Evolutionary conservation across 2,329 filamentous ascomycete genomes (phyloP).

Genomic region (Sporothrix pseudoabietina): DNA sequence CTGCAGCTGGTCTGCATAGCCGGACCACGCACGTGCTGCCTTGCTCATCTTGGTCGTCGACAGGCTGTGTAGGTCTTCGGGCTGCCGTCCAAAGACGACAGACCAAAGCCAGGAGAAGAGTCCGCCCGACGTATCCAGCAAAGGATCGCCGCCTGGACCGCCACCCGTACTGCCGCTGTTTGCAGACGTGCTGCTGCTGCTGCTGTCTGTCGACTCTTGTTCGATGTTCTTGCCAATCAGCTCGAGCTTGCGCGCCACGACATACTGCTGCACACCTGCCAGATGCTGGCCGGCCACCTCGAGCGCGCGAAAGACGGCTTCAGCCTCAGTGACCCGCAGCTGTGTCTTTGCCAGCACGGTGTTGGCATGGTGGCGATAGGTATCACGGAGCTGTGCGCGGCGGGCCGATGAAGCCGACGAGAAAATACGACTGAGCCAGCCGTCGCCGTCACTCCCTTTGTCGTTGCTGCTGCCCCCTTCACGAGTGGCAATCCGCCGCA

Average conservation of each 20-base stretch:
- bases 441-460: constrained; percentile 36
- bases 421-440: constrained; percentile 45
- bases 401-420: constrained; percentile 48
- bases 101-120: constrained; percentile 22
- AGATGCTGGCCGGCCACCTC: constrained; percentile 70
- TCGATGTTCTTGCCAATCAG: neutral
- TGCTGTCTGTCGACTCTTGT: neutral
- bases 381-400: constrained; percentile 62
- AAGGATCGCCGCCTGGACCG: neutral
- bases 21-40: constrained; percentile 24
- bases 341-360: constrained; percentile 70
- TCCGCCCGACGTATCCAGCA: neutral
- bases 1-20: constrained; percentile 25
- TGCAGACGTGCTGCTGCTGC: neutral
- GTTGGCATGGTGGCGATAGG: constrained; percentile 73
- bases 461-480: neutral
- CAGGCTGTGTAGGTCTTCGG: neutral
- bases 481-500: constrained; percentile 20
- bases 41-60: neutral
- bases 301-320: constrained; percentile 66
- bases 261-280: constrained; percentile 68
- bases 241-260: constrained; percentile 63
- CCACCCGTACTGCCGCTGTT: neutral
- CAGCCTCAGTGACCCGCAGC: constrained; percentile 68
- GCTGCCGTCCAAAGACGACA: neutral